A percentile compares a stretch with the other conserved stretches of the same genome.
phyloP scores from a whole-genome alignment of 345 rosid species.

The Moricandia arvensis region DNA sequence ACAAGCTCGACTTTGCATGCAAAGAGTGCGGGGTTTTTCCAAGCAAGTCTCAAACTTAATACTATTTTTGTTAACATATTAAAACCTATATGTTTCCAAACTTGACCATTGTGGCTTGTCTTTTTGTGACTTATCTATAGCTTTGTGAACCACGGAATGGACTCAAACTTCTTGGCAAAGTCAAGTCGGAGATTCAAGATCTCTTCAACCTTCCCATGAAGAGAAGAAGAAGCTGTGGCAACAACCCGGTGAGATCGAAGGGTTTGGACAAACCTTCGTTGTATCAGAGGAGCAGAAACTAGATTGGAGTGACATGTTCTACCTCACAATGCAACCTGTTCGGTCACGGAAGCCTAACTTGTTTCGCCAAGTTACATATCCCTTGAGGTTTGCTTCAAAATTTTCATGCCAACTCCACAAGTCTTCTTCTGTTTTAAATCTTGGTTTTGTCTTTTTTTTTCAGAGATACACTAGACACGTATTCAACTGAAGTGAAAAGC shows the following conservation, averaged over 20 bases:
- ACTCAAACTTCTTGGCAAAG: constrained; percentile 18
- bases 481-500: constrained; percentile 37
- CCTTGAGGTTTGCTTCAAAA: constrained; percentile 9
- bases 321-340: constrained; percentile 22
- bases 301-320: constrained; percentile 35
- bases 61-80: too few species aligned
- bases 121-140: constrained; percentile 1
- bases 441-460: neutral
- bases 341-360: constrained; percentile 13
- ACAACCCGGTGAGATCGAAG: constrained; percentile 17
- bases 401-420: neutral
- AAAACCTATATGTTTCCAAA: too few species aligned
- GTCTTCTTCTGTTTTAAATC: neutral
- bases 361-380: constrained; percentile 13
- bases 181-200: constrained; percentile 30
- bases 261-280: constrained; percentile 35
- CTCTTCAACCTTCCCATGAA: constrained; percentile 33
- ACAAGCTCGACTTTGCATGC: constrained; percentile 52
- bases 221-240: constrained; percentile 31
- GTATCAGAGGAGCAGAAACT: constrained; percentile 27
- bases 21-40: constrained; percentile 58
- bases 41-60: neutral
- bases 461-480: constrained; percentile 46
- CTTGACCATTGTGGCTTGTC: neutral
- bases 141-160: constrained; percentile 34